Base-by-base conservation (phyloP, 2,329 filamentous ascomycete species). In the Xylaria sp. region DNA sequence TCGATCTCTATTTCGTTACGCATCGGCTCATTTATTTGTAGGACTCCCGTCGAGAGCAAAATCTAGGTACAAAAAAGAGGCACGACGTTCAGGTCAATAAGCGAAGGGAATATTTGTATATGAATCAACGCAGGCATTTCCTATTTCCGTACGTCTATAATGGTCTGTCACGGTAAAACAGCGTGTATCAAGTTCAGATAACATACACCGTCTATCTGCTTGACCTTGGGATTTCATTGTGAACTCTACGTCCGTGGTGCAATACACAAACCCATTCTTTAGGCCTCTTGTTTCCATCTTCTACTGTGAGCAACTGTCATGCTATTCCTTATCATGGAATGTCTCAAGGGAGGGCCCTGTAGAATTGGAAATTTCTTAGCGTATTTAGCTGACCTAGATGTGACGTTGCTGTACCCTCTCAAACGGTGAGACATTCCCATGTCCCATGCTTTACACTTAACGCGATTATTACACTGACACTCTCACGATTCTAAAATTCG, bases 1-100 rank as follows among this genome's bases (percentile, higher is more conserved):
- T 7, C 20, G 11, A 29, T 47, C 25, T 44, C 29, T 36, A n/a
- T 9, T 17, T n/a, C 15, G 5, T 33, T 49, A 25, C 7, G 49
- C 47, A n/a, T 39, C 25, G 22, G 58, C 61, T 68, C 45, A 67
- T 61, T 13, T 15, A 13, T 7, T 39, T 27, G 3, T 31, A 70
- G 69, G 33, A 59, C 61, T 49, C 61, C 66, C 20, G 10, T 13
- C 31, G 66, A 65, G 47, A 70, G 66, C 36, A 70, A 67, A 57
- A 67, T 70, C 7, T 70, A 65, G 49, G 51, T 44, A 33, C 29
- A 4, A 33, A 62, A 55, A 55, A 7, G 39, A 44, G 15, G 31
- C 15, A 39, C 15, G 13, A 9, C 13, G 50, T 42, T 6, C 9
- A 49, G n/a, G n/a, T 4, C 9, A 42, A 44, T 44, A 36, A n/a